Conservation (phyloP, 139 green algal genomes). For the Coccomyxa sp. region DNA sequence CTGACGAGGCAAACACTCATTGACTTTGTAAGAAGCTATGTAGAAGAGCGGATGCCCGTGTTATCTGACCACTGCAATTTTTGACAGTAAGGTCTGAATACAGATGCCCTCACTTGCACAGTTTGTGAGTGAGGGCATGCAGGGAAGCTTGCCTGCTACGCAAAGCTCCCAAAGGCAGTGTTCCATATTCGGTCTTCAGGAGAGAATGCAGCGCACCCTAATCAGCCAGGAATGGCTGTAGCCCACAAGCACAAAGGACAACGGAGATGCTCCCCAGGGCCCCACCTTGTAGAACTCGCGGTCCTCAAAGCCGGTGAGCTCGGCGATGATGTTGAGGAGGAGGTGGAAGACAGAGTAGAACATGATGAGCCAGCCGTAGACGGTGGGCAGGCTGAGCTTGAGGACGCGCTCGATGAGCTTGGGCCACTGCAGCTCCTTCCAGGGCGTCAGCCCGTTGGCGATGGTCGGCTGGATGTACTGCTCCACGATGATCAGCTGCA, state of each 20-base stretch:
- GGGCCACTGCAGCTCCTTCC: constrained; percentile 60
- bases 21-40: too few relatives aligned
- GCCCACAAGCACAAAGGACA: neutral
- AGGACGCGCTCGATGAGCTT: constrained; percentile 81
- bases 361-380: constrained; percentile 88
- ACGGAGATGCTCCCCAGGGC: too few relatives aligned
- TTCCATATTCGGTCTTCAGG: neutral
- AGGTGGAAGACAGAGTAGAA: constrained; percentile 88
- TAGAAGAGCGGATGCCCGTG: too few relatives aligned
- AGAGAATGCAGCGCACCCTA: too few relatives aligned
- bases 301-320: constrained; percentile 87
- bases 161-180: too few relatives aligned
- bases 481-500: constrained; percentile 65
- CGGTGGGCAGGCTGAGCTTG: constrained; percentile 85
- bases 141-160: constrained; percentile 56
- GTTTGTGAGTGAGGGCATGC: neutral
- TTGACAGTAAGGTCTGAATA: too few relatives aligned
- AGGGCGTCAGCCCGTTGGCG: constrained; percentile 58
- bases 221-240: neutral
- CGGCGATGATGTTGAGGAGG: constrained; percentile 87
- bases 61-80: too few relatives aligned
- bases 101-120: too few relatives aligned
- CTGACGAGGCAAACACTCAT: too few relatives aligned
- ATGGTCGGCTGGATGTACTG: constrained; percentile 84
- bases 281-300: constrained; percentile 89